These are phyloP conservation scores for Lumnitzera littorea DNA, from an alignment of 345 rosid species.

Conservation along the genomic window DNA sequence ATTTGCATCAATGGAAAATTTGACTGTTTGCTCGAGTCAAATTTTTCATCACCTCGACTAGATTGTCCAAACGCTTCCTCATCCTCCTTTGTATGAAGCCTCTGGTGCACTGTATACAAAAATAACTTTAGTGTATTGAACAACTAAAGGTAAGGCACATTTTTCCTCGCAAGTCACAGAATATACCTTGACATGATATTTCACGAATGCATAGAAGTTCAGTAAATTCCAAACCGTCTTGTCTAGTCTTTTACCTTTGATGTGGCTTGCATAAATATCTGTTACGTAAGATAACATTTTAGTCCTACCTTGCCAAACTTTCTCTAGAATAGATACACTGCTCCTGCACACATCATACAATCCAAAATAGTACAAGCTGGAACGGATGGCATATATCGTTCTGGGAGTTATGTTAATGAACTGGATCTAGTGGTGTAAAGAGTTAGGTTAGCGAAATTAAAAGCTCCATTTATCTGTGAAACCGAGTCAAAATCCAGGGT, in stretches of 20 bases:
- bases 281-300: constrained; percentile 8
- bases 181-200: constrained; percentile 75
- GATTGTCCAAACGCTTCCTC: constrained; percentile 59
- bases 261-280: constrained; percentile 63
- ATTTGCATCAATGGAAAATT: neutral
- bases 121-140: neutral
- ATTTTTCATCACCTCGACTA: constrained; percentile 56
- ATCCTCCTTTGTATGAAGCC: constrained; percentile 84
- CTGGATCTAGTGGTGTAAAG: too few species aligned
- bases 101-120: constrained; percentile 52
- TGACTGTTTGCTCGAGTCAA: neutral
- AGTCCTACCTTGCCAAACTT: constrained; percentile 5
- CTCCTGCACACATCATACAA: too few species aligned
- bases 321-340: neutral
- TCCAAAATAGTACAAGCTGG: too few species aligned
- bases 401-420: too few species aligned
- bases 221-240: constrained; percentile 72
- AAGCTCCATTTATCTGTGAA: too few species aligned
- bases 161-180: neutral
- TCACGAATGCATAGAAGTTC: constrained; percentile 71
- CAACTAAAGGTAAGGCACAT: neutral
- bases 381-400: too few species aligned
- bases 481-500: too few species aligned
- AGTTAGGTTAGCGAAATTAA: too few species aligned
- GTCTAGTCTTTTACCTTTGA: constrained; percentile 65